Evolutionary conservation across 192 early-diverging fungal species (phyloP).

Genomic region (Allomyces macrogynus): DNA sequence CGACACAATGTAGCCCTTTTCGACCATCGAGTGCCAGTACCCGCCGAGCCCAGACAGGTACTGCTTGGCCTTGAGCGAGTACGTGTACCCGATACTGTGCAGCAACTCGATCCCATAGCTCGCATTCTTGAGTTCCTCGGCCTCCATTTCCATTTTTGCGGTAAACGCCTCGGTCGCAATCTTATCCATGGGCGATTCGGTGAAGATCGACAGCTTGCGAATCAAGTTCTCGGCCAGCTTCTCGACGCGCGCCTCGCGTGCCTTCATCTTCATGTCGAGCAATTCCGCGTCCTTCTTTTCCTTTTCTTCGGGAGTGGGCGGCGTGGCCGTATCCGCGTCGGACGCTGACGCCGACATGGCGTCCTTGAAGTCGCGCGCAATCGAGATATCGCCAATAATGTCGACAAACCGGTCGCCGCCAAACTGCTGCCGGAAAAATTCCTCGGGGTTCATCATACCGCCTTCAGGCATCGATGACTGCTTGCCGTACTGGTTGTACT

Average conservation of each 20-base stretch:
- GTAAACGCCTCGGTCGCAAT: slow-evolving; percentile 42
- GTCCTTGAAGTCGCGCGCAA: slow-evolving; percentile 77
- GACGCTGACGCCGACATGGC: slow-evolving; percentile 44
- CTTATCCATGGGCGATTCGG: slow-evolving; percentile 31
- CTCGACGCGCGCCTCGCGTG: slow-evolving; percentile 39
- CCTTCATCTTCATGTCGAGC: slow-evolving; percentile 15
- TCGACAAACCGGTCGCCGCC: slow-evolving; percentile 94
- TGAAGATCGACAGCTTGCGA: slow-evolving; percentile 58
- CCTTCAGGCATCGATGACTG: slow-evolving; percentile 32
- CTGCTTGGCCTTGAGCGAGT: slow-evolving; percentile 72
- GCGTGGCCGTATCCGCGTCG: slow-evolving; percentile 21
- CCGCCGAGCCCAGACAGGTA: slow-evolving; percentile 28
- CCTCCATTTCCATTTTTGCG: slow-evolving; percentile 51
- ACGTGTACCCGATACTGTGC: slow-evolving; percentile 82
- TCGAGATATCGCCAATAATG: slow-evolving; percentile 94
- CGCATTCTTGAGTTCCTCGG: slow-evolving; percentile 70
- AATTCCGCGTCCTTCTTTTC: slow-evolving; percentile 35
- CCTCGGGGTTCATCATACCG: slow-evolving; percentile 69
- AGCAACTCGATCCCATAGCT: slow-evolving; percentile 83
- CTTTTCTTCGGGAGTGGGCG: slow-evolving; percentile 18
- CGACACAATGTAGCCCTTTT: slow-evolving; percentile 37
- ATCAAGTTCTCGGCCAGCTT: slow-evolving; percentile 52
- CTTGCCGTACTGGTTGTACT: slow-evolving; percentile 73
- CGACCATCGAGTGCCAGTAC: slow-evolving; percentile 13
- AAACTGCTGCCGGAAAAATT: slow-evolving; percentile 91